Percentiles rank a stretch among this genome's conserved stretches.
Evolutionary conservation across 169 alveolate species (phyloP).

Genomic region (Plasmodium knowlesi): DNA sequence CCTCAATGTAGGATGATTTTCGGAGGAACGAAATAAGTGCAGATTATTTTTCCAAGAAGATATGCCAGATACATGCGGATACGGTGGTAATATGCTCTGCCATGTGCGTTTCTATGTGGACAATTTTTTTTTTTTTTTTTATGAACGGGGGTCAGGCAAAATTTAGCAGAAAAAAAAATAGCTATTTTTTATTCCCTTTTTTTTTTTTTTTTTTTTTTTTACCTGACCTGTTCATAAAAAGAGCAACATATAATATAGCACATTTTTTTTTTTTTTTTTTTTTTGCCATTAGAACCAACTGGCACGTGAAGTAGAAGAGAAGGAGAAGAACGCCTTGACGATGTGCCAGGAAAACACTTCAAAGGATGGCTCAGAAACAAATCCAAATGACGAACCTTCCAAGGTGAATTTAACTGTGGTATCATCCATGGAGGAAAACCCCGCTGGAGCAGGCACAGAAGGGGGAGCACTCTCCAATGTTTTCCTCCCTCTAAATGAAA

Average conservation of each 20-base stretch:
- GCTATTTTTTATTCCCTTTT: neutral
- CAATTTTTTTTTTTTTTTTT: neutral
- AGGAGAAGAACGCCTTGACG: neutral
- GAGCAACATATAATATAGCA: too few species aligned
- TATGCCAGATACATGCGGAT: conserved; percentile 13
- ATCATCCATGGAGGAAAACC: neutral
- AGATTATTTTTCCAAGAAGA: conserved; percentile 31
- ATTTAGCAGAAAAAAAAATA: too few species aligned
- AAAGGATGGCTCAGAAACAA: neutral
- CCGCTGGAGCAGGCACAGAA: neutral
- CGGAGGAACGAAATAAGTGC: conserved; percentile 60
- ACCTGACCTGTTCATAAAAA: too few species aligned
- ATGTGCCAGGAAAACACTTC: neutral
- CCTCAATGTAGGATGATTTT: conserved; percentile 38
- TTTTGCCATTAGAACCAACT: conserved; percentile 13
- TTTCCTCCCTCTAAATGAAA: neutral
- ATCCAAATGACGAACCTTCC: neutral
- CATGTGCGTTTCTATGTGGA: neutral
- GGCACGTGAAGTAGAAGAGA: neutral
- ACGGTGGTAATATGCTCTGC: conserved; percentile 17
- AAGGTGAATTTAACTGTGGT: neutral
- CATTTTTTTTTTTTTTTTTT: neutral
- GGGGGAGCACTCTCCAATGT: neutral
- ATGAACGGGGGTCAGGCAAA: too few species aligned
- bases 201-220: too few species aligned